Percentiles rank a stretch among this genome's conserved stretches.
Conservation (phyloP, 164 flowering plant genomes). For the Euptelea pleiosperma region DNA sequence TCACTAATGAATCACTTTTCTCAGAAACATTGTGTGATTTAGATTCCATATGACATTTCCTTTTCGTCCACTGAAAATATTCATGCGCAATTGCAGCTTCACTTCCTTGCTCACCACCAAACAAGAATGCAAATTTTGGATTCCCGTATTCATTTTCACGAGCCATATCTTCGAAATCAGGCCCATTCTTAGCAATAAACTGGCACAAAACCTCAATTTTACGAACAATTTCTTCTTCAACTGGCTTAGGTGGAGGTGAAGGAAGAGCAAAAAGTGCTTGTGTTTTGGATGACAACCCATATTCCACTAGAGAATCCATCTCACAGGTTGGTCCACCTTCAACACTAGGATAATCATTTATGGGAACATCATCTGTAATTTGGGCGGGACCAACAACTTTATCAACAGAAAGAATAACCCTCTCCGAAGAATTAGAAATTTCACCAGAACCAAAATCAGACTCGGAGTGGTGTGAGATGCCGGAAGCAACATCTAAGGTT, state of each 20-base stretch:
- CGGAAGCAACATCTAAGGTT: constrained; percentile 15
- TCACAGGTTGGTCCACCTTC: no score
- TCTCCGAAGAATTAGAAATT: constrained; percentile 8
- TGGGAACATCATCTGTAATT: constrained; percentile 12
- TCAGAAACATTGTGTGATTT: constrained; percentile 12
- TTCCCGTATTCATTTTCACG: constrained; percentile 36
- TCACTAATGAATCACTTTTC: constrained; percentile 11
- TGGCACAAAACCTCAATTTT: constrained; percentile 47
- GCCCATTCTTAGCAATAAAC: constrained; percentile 49
- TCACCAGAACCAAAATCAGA: constrained; percentile 8
- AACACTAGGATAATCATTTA: no score
- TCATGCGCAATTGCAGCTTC: constrained; percentile 50
- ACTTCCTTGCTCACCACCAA: constrained; percentile 62
- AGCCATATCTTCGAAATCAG: constrained; percentile 39
- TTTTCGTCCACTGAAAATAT: constrained; percentile 52
- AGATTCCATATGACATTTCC: constrained; percentile 24
- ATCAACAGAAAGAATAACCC: constrained; percentile 11
- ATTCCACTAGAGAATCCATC: no score
- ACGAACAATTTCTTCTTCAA: constrained; percentile 30
- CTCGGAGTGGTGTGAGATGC: background rate
- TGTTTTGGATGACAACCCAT: constrained; percentile 10
- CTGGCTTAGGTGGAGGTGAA: constrained; percentile 49
- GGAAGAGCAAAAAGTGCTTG: constrained; percentile 18
- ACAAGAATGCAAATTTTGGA: constrained; percentile 46
- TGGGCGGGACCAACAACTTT: constrained; percentile 3